Conservation (phyloP, 1,284 basidiomycete genomes). For the Tilletiopsis washingtonensis region DNA sequence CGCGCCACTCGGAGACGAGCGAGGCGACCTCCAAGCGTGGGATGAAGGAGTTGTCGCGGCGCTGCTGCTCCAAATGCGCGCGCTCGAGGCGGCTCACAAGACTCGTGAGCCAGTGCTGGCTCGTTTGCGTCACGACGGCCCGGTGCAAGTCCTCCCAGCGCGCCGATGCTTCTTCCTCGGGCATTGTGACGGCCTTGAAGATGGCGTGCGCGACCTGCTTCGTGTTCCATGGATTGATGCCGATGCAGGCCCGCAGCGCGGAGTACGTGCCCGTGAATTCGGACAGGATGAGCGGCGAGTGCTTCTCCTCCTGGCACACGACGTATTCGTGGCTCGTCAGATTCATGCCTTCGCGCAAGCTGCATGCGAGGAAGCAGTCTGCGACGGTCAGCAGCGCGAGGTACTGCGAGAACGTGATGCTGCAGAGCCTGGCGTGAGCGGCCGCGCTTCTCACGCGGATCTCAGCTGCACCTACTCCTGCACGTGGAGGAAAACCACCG, state of each 20-base stretch:
- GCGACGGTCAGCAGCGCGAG: slow-evolving; percentile 71
- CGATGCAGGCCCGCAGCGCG: slow-evolving; percentile 74
- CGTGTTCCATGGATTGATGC: slow-evolving; percentile 60
- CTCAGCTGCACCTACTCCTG: too few relatives aligned
- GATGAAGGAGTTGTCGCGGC: slow-evolving; percentile 34
- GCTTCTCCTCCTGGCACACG: slow-evolving; percentile 54
- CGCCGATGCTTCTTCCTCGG: slow-evolving; percentile 60
- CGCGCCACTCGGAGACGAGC: slow-evolving; percentile 49
- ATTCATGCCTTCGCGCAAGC: slow-evolving; percentile 79
- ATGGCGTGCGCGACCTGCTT: slow-evolving; percentile 60
- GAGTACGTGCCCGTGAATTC: slow-evolving; percentile 79
- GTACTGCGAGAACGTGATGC: slow-evolving; percentile 75
- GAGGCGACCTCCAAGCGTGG: slow-evolving; percentile 43
- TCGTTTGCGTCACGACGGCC: slow-evolving; percentile 78
- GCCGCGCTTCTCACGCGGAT: too few relatives aligned
- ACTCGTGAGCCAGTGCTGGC: slow-evolving; percentile 70
- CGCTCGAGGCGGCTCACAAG: slow-evolving; percentile 55
- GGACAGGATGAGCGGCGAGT: slow-evolving; percentile 62
- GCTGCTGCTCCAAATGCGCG: slow-evolving; percentile 39
- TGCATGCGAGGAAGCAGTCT: slow-evolving; percentile 78
- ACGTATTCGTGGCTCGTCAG: slow-evolving; percentile 74
- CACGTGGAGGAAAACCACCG: slow-evolving; percentile 76
- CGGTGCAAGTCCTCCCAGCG: slow-evolving; percentile 79
- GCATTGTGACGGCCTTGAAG: slow-evolving; percentile 66
- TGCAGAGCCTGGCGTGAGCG: too few relatives aligned